A percentile compares a stretch with the other conserved stretches of the same genome.
phyloP scores from a whole-genome alignment of 2,329 filamentous ascomycete species.

The Exophiala dermatitidis region DNA sequence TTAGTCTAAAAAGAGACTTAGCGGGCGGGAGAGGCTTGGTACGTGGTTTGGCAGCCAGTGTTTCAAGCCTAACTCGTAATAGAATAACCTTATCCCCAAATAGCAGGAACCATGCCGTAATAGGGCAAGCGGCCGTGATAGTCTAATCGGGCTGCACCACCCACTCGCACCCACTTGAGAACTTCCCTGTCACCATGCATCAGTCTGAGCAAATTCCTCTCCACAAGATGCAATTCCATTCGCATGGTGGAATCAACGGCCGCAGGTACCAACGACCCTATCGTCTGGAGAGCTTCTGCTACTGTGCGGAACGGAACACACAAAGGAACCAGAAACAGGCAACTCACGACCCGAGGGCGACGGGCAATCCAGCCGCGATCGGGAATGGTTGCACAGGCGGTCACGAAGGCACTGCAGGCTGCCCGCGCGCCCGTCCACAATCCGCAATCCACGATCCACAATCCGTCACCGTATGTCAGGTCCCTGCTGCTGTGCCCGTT shows the following conservation, averaged over 20 bases:
- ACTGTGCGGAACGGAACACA: not conserved
- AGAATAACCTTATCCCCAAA: conserved; percentile 13
- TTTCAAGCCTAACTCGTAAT: conserved; percentile 12
- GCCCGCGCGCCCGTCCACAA: not conserved
- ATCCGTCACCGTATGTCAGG: not conserved
- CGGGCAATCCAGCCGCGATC: conserved; percentile 1
- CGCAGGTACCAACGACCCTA: not conserved
- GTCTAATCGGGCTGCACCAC: conserved; percentile 20
- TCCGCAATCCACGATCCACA: conserved; percentile 13
- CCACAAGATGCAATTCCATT: not conserved
- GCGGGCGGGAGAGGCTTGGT: conserved; percentile 6
- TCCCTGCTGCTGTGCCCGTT: too few species aligned
- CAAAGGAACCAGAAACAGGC: not conserved
- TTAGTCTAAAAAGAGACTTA: not conserved
- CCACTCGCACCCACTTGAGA: conserved; percentile 1
- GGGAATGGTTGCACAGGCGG: conserved; percentile 1
- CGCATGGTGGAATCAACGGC: not conserved
- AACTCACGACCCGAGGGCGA: conserved; percentile 3
- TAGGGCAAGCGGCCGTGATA: conserved; percentile 2
- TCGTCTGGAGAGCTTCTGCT: too few species aligned
- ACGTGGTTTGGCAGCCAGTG: conserved; percentile 8
- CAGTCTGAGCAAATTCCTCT: not conserved
- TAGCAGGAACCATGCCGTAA: conserved; percentile 13
- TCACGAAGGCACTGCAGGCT: not conserved
- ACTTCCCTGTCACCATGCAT: not conserved